A percentile compares a stretch with the other conserved stretches of the same genome.
Evolutionary conservation across 352 stramenopile species (phyloP).

Genomic region (Pythium dissotocum): DNA sequence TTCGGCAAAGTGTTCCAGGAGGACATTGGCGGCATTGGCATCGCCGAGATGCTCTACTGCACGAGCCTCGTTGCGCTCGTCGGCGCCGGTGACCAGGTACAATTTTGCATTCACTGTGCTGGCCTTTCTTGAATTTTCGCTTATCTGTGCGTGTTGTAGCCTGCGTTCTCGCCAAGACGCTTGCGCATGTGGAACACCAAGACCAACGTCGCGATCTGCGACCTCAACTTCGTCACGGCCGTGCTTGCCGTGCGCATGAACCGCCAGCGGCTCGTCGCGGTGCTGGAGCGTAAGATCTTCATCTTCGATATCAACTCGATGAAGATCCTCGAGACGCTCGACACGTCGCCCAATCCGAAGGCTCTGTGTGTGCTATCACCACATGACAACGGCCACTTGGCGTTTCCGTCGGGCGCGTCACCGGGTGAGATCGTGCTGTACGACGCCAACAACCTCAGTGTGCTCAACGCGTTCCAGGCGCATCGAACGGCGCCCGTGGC

Average conservation of each 20-base stretch:
- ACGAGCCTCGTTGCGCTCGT: constrained; percentile 92
- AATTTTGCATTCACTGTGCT: neutral
- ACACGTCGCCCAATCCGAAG: constrained; percentile 88
- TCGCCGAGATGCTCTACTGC: constrained; percentile 94
- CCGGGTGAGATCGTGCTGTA: constrained; percentile 91
- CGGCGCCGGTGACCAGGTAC: constrained; percentile 85
- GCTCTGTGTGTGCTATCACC: constrained; percentile 83
- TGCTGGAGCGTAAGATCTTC: constrained; percentile 90
- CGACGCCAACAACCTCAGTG: constrained; percentile 90
- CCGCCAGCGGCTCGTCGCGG: constrained; percentile 82
- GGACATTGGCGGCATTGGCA: constrained; percentile 85
- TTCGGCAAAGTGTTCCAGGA: constrained; percentile 91
- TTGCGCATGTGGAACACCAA: constrained; percentile 93
- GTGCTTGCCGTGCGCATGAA: constrained; percentile 92
- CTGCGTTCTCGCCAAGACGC: constrained; percentile 88
- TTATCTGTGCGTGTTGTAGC: constrained; percentile 33
- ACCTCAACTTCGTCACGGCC: constrained; percentile 91
- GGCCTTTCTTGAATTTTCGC: neutral
- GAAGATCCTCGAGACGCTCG: constrained; percentile 91
- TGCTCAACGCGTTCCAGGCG: constrained; percentile 90
- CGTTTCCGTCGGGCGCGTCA: constrained; percentile 80
- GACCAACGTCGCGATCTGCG: constrained; percentile 87
- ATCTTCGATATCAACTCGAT: constrained; percentile 95
- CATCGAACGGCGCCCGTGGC: constrained; percentile 86
- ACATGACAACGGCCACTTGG: constrained; percentile 84